phyloP scores from a whole-genome alignment of 2,329 filamentous ascomycete species.

The Cercospora sp. region DNA sequence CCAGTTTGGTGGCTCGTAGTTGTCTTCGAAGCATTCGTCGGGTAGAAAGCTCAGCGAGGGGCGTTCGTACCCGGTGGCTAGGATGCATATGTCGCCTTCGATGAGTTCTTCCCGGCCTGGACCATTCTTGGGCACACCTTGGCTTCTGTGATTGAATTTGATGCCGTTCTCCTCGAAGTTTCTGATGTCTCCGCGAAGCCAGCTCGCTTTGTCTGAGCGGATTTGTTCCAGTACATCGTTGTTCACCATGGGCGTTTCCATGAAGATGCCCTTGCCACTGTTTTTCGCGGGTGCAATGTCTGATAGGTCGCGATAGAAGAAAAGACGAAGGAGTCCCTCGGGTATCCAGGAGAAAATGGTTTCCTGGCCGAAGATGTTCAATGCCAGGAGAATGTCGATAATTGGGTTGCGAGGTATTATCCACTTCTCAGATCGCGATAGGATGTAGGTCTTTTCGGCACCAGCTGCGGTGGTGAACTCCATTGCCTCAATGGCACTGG shows the following conservation, averaged over 20 bases:
- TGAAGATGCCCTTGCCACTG: slow-evolving; percentile 70
- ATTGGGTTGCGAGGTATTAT: slow-evolving; percentile 68
- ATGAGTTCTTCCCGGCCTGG: slow-evolving; percentile 68
- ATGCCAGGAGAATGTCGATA: slow-evolving; percentile 69
- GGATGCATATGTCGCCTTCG: slow-evolving; percentile 73
- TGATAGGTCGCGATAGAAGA: slow-evolving; percentile 81
- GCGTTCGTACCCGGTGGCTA: slow-evolving; percentile 80
- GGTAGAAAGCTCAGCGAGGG: slow-evolving; percentile 75
- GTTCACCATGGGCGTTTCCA: slow-evolving; percentile 82
- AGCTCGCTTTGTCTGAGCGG: slow-evolving; percentile 69
- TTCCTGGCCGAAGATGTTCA: slow-evolving; percentile 75
- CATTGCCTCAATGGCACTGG: slow-evolving; percentile 78
- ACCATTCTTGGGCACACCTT: slow-evolving; percentile 74
- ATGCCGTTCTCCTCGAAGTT: slow-evolving; percentile 65
- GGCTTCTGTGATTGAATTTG: slow-evolving; percentile 66
- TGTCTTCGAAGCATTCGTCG: slow-evolving; percentile 68
- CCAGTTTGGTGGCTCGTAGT: slow-evolving; percentile 81
- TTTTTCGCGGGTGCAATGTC: slow-evolving; percentile 64
- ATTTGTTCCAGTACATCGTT: slow-evolving; percentile 76
- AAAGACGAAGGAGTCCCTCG: slow-evolving; percentile 69
- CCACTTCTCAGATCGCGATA: slow-evolving; percentile 57
- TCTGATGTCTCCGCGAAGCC: slow-evolving; percentile 79
- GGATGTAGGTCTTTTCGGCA: slow-evolving; percentile 68
- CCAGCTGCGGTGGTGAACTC: slow-evolving; percentile 72
- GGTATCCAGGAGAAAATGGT: slow-evolving; percentile 76